phyloP scores from a whole-genome alignment of 2,329 filamentous ascomycete species.

The Scytalidium sp. region DNA sequence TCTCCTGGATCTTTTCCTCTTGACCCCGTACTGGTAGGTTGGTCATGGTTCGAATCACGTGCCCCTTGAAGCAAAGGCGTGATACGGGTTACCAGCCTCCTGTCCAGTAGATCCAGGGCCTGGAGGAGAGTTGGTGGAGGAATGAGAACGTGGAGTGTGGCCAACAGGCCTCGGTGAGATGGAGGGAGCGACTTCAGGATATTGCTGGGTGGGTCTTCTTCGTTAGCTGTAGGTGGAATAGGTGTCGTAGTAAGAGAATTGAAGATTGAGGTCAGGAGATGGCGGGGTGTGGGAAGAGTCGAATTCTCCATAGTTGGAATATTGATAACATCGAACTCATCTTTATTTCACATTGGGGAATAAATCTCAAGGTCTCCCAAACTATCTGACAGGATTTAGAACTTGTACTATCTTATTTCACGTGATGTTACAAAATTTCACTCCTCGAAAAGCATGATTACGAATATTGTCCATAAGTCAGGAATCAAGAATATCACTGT shows the following conservation, averaged over 20 bases:
- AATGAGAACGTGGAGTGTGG: conserved; percentile 72
- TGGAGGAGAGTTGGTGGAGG: conserved; percentile 72
- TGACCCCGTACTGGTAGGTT: not conserved
- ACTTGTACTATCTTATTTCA: too few species aligned
- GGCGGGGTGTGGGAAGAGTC: conserved; percentile 21
- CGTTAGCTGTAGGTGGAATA: not conserved
- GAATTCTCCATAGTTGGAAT: not conserved
- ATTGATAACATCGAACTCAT: not conserved
- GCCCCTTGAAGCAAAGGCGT: not conserved
- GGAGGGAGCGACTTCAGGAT: conserved; percentile 16
- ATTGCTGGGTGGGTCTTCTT: conserved; percentile 8
- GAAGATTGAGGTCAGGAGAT: conserved; percentile 25
- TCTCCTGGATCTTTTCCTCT: not conserved
- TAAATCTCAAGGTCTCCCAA: too few species aligned
- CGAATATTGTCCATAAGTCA: too few species aligned
- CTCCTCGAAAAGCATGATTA: too few species aligned
- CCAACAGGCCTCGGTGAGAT: conserved; percentile 41
- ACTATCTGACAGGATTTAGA: too few species aligned
- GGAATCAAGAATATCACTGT: too few species aligned
- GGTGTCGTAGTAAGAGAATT: conserved; percentile 16
- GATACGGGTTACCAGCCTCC: conserved; percentile 63
- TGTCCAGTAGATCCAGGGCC: conserved; percentile 84
- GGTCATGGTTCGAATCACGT: not conserved
- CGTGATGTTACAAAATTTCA: too few species aligned
- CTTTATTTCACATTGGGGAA: too few species aligned